Base-by-base conservation (phyloP, 75 land plant genomes). In the Sequoiadendron giganteum region DNA sequence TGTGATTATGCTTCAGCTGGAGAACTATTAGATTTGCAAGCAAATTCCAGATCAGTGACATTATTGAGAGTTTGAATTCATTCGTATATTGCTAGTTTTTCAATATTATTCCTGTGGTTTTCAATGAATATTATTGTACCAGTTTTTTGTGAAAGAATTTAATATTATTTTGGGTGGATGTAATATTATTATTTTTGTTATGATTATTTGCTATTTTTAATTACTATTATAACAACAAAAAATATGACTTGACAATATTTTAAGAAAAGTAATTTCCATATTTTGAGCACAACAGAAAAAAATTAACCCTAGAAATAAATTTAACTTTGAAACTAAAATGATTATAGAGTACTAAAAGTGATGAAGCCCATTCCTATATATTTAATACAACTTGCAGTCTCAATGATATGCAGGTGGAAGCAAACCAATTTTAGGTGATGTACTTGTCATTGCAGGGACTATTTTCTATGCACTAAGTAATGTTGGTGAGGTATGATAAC, bases 401-500 rank as follows among this genome's bases (percentile, higher is more conserved):
- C 7, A 40, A 68, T 88, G 7, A 30, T 61, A 65, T 85, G 52
- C 88, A 94, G 97, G 93, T 72, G 98, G 98, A 43, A 91, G 91
- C 75, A 94, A 88, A 42, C 95, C 93, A 55, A 75, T 95, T 52
- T 87, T 94, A 5, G 98, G 98, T 1, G 98, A 97, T 85, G 58
- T 85, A n/a, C 93, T 97, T 48, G 97, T 95, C 45, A 88, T 95
- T 54, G 92, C 87, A 30, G 96, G 94, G 52, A 90, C 97, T 75
- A 28, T 94, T 48, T 85, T 93, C 75, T 95, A 93, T 86, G 97
- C 93, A 47, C 28, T 95, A 81, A 91, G 95, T 76, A 95, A 97
- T 87, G 97, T 95, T 87, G 90, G 94, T 54, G 95, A 97, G 97
- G 97, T 94, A 54, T 38, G 90, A 55, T 36, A 21, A 56, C 83